A percentile compares a stretch with the other conserved stretches of the same genome.
Conservation (phyloP, 1,284 basidiomycete genomes). For the Microbotryum saponariae region DNA sequence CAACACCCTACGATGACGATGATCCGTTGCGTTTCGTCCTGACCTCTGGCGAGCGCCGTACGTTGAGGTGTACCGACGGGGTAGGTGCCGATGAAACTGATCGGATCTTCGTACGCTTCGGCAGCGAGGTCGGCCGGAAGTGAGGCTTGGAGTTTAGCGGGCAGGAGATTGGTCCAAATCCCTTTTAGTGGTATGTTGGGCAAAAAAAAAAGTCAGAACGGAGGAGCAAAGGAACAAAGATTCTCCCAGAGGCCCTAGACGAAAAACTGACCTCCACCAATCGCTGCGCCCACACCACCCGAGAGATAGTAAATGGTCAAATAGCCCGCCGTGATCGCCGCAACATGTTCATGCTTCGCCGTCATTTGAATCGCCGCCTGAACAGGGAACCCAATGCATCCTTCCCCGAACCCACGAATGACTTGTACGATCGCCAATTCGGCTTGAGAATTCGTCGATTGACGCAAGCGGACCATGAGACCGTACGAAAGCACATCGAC, state of each 20-base stretch:
- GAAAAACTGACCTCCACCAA: constrained; percentile 36
- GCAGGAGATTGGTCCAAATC: constrained; percentile 41
- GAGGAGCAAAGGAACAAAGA: background rate
- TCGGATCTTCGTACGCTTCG: constrained; percentile 38
- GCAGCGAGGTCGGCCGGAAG: constrained; percentile 36
- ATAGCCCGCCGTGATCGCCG: constrained; percentile 39
- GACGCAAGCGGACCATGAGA: constrained; percentile 40
- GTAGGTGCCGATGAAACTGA: constrained; percentile 35
- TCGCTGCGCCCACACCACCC: constrained; percentile 40
- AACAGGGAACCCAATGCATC: constrained; percentile 39
- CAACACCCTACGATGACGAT: constrained; percentile 39
- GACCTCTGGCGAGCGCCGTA: constrained; percentile 37
- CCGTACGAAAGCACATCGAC: constrained; percentile 37
- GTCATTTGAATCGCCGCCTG: constrained; percentile 40
- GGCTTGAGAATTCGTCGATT: constrained; percentile 33
- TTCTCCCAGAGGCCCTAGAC: background rate
- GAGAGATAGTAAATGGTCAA: constrained; percentile 41
- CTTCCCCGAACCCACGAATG: constrained; percentile 37
- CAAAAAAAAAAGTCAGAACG: background rate
- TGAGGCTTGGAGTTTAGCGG: constrained; percentile 35
- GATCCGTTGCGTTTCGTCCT: constrained; percentile 40
- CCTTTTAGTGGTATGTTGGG: background rate
- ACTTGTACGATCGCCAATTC: constrained; percentile 40
- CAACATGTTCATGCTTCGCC: constrained; percentile 40
- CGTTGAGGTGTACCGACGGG: constrained; percentile 35